Base-by-base conservation (phyloP, 495 filamentous ascomycete species). In the Aspergillus indologenus region DNA sequence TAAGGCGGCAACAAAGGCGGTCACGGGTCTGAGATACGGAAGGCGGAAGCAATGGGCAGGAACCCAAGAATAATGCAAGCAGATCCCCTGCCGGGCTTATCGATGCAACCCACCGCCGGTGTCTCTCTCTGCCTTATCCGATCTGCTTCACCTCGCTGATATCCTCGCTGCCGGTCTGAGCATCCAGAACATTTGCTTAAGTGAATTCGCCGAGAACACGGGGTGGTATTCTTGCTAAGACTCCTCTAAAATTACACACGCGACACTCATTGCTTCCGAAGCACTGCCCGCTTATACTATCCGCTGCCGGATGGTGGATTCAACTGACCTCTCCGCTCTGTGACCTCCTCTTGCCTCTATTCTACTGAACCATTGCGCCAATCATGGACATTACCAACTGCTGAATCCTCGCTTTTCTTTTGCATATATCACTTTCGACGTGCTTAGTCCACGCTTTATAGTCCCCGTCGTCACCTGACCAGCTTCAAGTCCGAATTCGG, bases 221-320 rank as follows among this genome's bases (percentile, higher is more conserved):
- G 2, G 12, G 2, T 15, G 6, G 2, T 14, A 40, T 14, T 15
- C 5, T 40, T 29, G 26, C 26, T 29, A 9, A 40, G 6, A 40
- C 5, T 40, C 2, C 6, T 40, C 34, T 11, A 40, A 40, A 15
- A 15, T 15, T 11, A 14, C 12, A 7, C 34, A 40, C 34, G 34
- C 12, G 34, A 40, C 34, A 40, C 7, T 15, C 34, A 11, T 40
- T 40, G 34, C 34, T 40, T 11, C 34, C 34, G 5, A 40, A 14
- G 5, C 12, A 15, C 34, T 21, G 31, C 42, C 50, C 50, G 20
- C 51, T 45, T 54, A 54, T 56, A 47, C 59, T 51, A 29, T 44
- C 59, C 53, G 20, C 18, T 49, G 48, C 48, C 43, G 59, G 53
- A 49, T 53, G 48, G 52, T 58, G 44, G 51, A 58, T 29, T 40